A percentile compares a stretch with the other conserved stretches of the same genome.
phyloP scores from a whole-genome alignment of 495 filamentous ascomycete genomes.

The Penicillium arizonense region DNA sequence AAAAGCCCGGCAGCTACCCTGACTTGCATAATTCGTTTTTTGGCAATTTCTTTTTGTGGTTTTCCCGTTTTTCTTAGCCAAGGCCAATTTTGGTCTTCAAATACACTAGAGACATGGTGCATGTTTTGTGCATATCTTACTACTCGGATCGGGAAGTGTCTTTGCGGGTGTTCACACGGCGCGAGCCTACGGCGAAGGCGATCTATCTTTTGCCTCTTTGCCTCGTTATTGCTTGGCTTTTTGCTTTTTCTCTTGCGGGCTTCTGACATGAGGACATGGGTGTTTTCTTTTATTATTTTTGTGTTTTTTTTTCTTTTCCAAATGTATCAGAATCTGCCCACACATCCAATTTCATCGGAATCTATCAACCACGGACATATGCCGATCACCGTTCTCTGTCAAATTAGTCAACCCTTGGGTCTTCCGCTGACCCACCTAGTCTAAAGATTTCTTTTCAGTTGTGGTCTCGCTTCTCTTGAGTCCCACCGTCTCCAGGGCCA shows the following conservation, averaged over 20 bases:
- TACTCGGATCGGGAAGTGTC: conserved; percentile 3
- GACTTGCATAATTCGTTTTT: conserved; percentile 11
- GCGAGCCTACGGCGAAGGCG: background rate
- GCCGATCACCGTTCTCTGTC: conserved; percentile 3
- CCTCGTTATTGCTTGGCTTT: background rate
- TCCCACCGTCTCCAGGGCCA: background rate
- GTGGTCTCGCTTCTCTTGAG: background rate
- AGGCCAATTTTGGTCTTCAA: conserved; percentile 2
- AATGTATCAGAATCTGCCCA: conserved; percentile 12
- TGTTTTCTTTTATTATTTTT: conserved; percentile 6
- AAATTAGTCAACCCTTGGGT: background rate
- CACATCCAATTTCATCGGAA: background rate
- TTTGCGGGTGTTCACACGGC: conserved; percentile 10
- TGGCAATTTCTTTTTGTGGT: conserved; percentile 1
- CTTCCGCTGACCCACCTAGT: background rate
- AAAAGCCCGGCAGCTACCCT: conserved; percentile 1
- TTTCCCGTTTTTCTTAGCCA: background rate
- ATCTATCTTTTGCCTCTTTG: conserved; percentile 2
- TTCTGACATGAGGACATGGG: background rate
- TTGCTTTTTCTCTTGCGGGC: background rate
- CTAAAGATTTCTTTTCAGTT: background rate
- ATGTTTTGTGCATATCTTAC: conserved; percentile 6
- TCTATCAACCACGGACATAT: background rate
- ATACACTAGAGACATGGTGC: conserved; percentile 14
- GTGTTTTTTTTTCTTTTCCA: conserved; percentile 4